Conservation (phyloP, 257 asterid species). For the Solanum piurae region DNA sequence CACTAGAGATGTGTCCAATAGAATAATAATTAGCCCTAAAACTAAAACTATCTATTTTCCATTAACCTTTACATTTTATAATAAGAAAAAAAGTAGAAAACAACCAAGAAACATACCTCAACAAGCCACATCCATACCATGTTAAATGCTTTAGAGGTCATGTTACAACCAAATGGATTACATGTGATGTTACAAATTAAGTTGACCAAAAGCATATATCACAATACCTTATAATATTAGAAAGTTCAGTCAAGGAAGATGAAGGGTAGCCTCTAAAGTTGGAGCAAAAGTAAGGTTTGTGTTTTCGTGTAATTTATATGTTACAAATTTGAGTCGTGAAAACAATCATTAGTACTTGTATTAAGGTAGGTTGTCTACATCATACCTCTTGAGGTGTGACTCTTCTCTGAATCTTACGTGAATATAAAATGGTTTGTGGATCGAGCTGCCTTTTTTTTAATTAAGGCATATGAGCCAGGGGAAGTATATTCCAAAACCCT, state of each 20-base stretch:
- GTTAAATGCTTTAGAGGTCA: not conserved
- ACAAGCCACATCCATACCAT: not conserved
- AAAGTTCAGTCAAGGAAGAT: not conserved
- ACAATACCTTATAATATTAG: not conserved
- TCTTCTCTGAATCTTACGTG: rapidly evolving
- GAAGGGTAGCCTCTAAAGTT: not conserved
- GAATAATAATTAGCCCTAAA: not conserved
- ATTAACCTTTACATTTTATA: not conserved
- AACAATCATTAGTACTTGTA: not conserved
- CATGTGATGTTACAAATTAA: not conserved
- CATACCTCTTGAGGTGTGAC: not conserved
- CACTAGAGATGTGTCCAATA: not conserved
- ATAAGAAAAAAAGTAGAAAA: not conserved
- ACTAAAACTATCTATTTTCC: not conserved
- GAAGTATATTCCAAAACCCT: not conserved
- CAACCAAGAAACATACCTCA: not conserved
- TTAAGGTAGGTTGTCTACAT: not conserved
- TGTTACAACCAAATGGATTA: not conserved
- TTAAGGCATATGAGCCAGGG: not conserved
- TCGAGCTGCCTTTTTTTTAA: rapidly evolving
- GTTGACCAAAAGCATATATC: not conserved
- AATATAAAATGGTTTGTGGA: not conserved
- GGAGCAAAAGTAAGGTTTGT: not conserved
- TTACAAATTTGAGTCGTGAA: not conserved
- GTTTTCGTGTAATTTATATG: not conserved